Conservation (phyloP, 176 grass and related monocot genomes). For the bread wheat (Triticum aestivum) region DNA sequence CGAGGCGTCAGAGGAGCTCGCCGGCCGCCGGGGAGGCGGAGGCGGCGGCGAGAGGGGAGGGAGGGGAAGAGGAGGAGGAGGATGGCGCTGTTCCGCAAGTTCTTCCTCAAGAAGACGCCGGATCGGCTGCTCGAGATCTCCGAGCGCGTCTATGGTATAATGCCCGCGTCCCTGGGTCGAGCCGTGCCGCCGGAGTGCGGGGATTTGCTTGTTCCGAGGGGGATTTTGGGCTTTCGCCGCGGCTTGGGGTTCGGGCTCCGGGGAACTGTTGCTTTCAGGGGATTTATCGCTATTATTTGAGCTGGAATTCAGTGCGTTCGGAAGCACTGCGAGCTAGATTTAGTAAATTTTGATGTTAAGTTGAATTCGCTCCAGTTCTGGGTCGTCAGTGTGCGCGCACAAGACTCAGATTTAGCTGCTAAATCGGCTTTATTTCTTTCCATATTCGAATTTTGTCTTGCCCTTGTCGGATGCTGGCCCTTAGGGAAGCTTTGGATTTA, state of each 20-base stretch:
- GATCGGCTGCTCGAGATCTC: slow-evolving; percentile 97
- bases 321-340: background rate
- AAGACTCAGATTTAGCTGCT: slow-evolving; percentile 38
- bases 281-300: slow-evolving; percentile 7
- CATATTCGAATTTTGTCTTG: background rate
- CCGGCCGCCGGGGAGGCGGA: background rate
- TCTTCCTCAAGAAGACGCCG: slow-evolving; percentile 96
- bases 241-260: background rate
- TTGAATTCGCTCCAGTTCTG: background rate
- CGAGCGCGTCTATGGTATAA: slow-evolving; percentile 92
- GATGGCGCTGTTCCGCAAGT: slow-evolving; percentile 97
- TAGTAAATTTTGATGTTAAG: slow-evolving; percentile 13
- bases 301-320: slow-evolving; percentile 2
- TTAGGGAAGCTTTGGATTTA: background rate
- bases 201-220: slow-evolving; percentile 2
- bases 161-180: slow-evolving; percentile 8
- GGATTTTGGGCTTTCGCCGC: slow-evolving; percentile 9
- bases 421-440: slow-evolving; percentile 3
- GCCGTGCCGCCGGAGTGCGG: background rate
- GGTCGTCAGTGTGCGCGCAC: background rate
- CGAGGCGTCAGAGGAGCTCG: slow-evolving; percentile 25
- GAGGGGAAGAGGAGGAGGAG: background rate
- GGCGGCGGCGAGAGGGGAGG: slow-evolving; percentile 1
- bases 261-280: background rate
- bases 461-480: background rate